These are phyloP conservation scores for Daldinia loculata DNA, from an alignment of 495 filamentous ascomycete genomes.

Conservation along the genomic window DNA sequence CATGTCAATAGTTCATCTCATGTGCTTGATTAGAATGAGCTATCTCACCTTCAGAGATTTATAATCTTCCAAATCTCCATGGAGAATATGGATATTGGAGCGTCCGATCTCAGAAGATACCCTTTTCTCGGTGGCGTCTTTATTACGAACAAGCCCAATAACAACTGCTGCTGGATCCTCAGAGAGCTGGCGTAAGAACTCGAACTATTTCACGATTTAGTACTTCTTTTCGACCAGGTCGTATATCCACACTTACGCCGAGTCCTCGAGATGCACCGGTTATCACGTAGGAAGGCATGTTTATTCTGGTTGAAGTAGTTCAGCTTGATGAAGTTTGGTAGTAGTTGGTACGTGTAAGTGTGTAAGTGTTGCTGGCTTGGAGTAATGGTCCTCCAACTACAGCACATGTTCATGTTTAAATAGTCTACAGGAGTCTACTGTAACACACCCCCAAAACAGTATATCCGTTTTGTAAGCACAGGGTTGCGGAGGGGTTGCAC, in stretches of 20 bases:
- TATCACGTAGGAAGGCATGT: conserved; percentile 50
- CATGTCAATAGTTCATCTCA: conserved; percentile 8
- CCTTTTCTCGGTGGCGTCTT: conserved; percentile 44
- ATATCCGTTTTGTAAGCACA: not conserved
- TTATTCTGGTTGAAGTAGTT: not conserved
- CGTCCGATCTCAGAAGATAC: conserved; percentile 47
- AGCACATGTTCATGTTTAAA: not conserved
- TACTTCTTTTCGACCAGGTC: not conserved
- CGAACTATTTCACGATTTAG: conserved; percentile 41
- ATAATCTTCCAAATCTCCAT: conserved; percentile 56
- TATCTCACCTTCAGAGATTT: conserved; percentile 49
- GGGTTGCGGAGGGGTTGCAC: not conserved
- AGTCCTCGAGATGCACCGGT: conserved; percentile 49
- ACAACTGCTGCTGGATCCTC: conserved; percentile 43
- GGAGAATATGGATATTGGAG: conserved; percentile 56
- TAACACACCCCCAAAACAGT: not conserved
- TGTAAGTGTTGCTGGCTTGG: not conserved
- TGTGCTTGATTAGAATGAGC: not conserved
- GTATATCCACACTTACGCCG: conserved; percentile 39
- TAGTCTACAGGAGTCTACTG: not conserved
- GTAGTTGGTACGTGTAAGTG: not conserved
- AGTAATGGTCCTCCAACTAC: not conserved
- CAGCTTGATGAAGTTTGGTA: not conserved
- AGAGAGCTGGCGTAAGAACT: conserved; percentile 49
- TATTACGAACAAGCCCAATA: conserved; percentile 51